Conservation (phyloP, 2,329 filamentous ascomycete species). For the Aspergillus uvarum region DNA sequence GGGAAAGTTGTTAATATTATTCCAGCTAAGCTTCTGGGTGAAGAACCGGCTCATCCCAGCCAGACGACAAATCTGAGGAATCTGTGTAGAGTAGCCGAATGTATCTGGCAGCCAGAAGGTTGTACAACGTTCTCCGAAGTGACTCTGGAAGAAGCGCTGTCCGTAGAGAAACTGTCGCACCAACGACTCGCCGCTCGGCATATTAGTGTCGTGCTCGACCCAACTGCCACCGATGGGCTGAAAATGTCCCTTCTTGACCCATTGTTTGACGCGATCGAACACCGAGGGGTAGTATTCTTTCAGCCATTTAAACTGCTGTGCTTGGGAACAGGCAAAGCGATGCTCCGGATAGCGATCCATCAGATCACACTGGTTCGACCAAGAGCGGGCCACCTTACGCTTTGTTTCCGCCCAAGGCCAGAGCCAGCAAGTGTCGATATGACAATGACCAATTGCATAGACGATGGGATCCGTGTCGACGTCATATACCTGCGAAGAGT, state of each 20-base stretch:
- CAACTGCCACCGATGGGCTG: conserved; percentile 96
- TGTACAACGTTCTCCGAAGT: conserved; percentile 81
- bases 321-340: conserved; percentile 87
- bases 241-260: conserved; percentile 87
- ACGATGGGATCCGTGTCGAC: conserved; percentile 73
- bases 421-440: conserved; percentile 97
- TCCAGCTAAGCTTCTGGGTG: conserved; percentile 98
- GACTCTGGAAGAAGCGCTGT: conserved; percentile 89
- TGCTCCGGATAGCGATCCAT: conserved; percentile 95
- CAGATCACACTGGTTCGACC: conserved; percentile 94
- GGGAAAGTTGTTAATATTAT: conserved; percentile 98
- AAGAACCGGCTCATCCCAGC: conserved; percentile 97
- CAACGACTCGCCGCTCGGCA: conserved; percentile 92
- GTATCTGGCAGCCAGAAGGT: conserved; percentile 99
- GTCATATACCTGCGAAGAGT: conserved; percentile 82
- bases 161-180: conserved; percentile 94
- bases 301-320: conserved; percentile 98
- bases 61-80: conserved; percentile 88
- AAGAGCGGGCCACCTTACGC: conserved; percentile 91
- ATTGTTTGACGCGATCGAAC: conserved; percentile 85
- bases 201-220: conserved; percentile 98
- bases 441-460: conserved; percentile 89
- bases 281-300: conserved; percentile 84
- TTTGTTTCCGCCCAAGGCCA: conserved; percentile 99
- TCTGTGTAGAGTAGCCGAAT: conserved; percentile 93